phyloP scores from a whole-genome alignment of 164 flowering plant species.

The Sedum album region DNA sequence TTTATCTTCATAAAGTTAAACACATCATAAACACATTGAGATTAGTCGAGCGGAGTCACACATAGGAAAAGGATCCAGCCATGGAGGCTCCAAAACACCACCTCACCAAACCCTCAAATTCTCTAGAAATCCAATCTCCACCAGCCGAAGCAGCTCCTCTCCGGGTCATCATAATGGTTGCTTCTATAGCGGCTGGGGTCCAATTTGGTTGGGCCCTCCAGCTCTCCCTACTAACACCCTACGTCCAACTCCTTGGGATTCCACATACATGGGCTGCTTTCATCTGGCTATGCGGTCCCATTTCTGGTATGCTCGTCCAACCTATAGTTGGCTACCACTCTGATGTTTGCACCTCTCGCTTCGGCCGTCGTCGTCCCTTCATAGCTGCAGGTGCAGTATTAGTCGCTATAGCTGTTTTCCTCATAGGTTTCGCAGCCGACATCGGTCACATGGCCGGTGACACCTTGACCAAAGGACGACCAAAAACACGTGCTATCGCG shows the following conservation, averaged over 20 bases:
- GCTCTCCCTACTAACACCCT: constrained; percentile 62
- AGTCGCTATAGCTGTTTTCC: constrained; percentile 32
- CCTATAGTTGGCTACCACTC: constrained; percentile 42
- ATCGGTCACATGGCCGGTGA: constrained; percentile 41
- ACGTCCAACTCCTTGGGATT: constrained; percentile 59
- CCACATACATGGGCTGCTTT: constrained; percentile 64
- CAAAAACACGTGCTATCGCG: constrained; percentile 37
- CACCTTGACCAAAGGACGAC: constrained; percentile 9
- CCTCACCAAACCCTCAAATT: neutral
- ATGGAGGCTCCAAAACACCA: constrained; percentile 8
- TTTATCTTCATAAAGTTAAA: no score
- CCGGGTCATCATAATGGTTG: constrained; percentile 20
- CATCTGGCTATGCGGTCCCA: constrained; percentile 80
- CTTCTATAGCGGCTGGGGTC: constrained; percentile 61
- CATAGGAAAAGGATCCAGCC: neutral
- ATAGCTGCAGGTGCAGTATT: constrained; percentile 35
- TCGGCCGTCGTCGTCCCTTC: constrained; percentile 52
- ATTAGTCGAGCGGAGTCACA: neutral
- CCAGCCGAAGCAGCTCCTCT: neutral
- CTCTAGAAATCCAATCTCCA: neutral
- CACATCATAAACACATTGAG: neutral
- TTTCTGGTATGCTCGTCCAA: constrained; percentile 50
- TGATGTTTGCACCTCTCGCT: constrained; percentile 33
- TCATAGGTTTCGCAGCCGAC: constrained; percentile 47
- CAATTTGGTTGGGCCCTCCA: constrained; percentile 85